Percentiles rank a stretch among this genome's conserved stretches.
Evolutionary conservation across 176 grass and related monocot species (phyloP).

Genomic region (Rhipidocladum racemiflorum): DNA sequence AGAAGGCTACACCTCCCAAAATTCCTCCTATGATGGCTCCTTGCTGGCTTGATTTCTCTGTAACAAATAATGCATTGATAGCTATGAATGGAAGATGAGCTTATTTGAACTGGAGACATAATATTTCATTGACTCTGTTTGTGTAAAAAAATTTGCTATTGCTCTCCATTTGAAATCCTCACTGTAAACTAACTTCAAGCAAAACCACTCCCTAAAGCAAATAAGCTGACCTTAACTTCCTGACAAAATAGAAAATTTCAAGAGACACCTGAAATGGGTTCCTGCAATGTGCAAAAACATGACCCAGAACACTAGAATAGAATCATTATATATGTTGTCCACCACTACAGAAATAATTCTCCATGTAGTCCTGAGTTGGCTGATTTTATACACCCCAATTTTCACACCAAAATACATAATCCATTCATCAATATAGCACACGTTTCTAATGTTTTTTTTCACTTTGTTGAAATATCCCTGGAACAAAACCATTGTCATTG

Average conservation of each 20-base stretch:
- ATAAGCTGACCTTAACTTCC: slow-evolving; percentile 9
- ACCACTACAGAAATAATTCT: neutral
- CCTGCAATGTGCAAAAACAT: neutral
- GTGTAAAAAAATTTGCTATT: neutral
- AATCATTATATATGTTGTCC: neutral
- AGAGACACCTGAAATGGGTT: neutral
- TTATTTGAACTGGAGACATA: neutral
- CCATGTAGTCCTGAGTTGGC: neutral
- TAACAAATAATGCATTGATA: slow-evolving; percentile 25
- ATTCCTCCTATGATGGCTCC: slow-evolving; percentile 63
- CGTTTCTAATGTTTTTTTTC: neutral
- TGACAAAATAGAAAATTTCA: neutral
- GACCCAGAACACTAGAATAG: neutral
- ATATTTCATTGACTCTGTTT: neutral
- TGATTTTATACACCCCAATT: neutral
- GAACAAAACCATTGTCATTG: neutral
- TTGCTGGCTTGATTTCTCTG: slow-evolving; percentile 56
- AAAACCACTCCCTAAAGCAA: neutral
- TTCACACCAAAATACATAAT: neutral
- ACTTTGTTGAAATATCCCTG: neutral
- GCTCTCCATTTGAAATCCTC: neutral
- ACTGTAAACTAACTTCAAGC: neutral
- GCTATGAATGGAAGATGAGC: neutral
- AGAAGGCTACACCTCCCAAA: slow-evolving; percentile 44
- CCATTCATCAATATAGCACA: neutral